A percentile compares a stretch with the other conserved stretches of the same genome.
phyloP scores from a whole-genome alignment of 495 filamentous ascomycete species.

The Viridothelium virens region DNA sequence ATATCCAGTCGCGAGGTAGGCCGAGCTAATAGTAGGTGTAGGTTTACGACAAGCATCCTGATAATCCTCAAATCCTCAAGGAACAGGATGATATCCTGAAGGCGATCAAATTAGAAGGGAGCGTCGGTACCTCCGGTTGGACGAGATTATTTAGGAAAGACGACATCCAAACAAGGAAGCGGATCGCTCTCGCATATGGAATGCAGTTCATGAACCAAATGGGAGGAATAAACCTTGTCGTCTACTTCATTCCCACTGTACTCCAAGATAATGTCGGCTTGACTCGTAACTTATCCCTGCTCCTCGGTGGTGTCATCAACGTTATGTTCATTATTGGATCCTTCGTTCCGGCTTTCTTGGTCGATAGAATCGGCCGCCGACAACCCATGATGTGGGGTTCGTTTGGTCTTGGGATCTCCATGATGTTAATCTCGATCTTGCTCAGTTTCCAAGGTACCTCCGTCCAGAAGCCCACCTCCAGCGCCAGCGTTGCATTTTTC shows the following conservation, averaged over 20 bases:
- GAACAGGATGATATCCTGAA: constrained; percentile 42
- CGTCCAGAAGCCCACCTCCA: constrained; percentile 30
- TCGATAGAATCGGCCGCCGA: constrained; percentile 42
- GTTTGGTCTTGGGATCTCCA: constrained; percentile 41
- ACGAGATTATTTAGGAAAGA: constrained; percentile 44
- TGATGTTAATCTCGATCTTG: constrained; percentile 47
- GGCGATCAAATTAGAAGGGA: constrained; percentile 41
- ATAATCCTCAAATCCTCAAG: constrained; percentile 29
- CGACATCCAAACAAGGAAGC: constrained; percentile 44
- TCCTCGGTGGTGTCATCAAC: constrained; percentile 32
- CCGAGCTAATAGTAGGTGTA: constrained; percentile 1
- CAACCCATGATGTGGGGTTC: constrained; percentile 53
- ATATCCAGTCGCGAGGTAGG: neutral
- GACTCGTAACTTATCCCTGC: constrained; percentile 26
- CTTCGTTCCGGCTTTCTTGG: constrained; percentile 41
- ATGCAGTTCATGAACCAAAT: constrained; percentile 37
- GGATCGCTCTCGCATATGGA: constrained; percentile 45
- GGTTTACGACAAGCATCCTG: constrained; percentile 15
- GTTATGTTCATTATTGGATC: constrained; percentile 37
- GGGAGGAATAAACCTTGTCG: constrained; percentile 31
- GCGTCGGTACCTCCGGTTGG: constrained; percentile 42
- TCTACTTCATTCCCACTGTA: constrained; percentile 31
- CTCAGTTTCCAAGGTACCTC: constrained; percentile 39
- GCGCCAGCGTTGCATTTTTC: constrained; percentile 42
- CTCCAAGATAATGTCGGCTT: constrained; percentile 31